Percentiles rank a stretch among this genome's conserved stretches.
Evolutionary conservation across 306 rosid species (phyloP).

Genomic region (Quercus alba): DNA sequence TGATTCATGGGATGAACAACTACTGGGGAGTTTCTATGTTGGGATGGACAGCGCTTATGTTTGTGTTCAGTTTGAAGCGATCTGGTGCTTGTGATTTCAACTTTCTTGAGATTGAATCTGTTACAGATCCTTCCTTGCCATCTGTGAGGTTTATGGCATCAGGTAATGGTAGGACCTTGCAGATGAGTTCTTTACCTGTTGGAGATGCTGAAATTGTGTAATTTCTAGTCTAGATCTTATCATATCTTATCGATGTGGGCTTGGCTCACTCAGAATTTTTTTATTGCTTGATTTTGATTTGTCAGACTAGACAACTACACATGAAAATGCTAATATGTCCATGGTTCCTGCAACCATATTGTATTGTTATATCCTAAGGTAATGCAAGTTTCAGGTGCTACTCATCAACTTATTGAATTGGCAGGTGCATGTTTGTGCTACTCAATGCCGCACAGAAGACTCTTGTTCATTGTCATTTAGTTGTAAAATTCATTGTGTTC

Average conservation of each 20-base stretch:
- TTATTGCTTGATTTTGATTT: slow-evolving; percentile 31
- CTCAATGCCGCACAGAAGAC: background rate
- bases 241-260: slow-evolving; percentile 24
- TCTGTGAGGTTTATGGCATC: slow-evolving; percentile 71
- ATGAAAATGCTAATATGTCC: slow-evolving; percentile 8
- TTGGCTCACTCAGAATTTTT: slow-evolving; percentile 24
- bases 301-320: slow-evolving; percentile 10
- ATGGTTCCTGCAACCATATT: background rate
- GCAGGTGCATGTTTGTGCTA: background rate
- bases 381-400: slow-evolving; percentile 19
- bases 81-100: slow-evolving; percentile 63
- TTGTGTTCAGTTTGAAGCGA: slow-evolving; percentile 72
- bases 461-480: slow-evolving; percentile 9
- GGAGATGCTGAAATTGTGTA: slow-evolving; percentile 71
- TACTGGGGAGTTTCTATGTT: slow-evolving; percentile 82
- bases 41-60: slow-evolving; percentile 75
- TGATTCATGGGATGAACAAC: slow-evolving; percentile 89
- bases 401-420: slow-evolving; percentile 5
- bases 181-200: slow-evolving; percentile 69
- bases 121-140: slow-evolving; percentile 76
- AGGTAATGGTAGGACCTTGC: slow-evolving; percentile 76
- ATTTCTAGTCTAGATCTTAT: slow-evolving; percentile 21
- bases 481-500: background rate
- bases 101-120: slow-evolving; percentile 91
- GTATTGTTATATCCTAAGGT: slow-evolving; percentile 14